Conservation (phyloP, 768 basidiomycete genomes). For the Fomitopsis serialis region DNA sequence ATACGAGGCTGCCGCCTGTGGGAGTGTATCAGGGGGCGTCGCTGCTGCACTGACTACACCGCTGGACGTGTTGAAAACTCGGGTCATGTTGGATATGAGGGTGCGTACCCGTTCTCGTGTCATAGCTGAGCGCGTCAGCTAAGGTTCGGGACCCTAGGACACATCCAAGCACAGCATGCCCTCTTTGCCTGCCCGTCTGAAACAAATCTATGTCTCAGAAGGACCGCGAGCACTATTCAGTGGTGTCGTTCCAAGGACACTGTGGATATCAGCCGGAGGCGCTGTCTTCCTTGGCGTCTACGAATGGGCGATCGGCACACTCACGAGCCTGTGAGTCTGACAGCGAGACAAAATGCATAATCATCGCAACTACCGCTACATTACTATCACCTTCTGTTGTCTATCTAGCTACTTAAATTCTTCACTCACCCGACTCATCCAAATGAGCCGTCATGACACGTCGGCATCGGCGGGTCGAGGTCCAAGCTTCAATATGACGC, state of each 20-base stretch:
- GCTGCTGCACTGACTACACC: conserved; percentile 92
- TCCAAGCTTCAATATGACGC: conserved; percentile 52
- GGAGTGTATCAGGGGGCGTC: conserved; percentile 84
- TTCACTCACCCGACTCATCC: background rate
- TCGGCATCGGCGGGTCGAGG: conserved; percentile 18
- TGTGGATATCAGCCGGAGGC: conserved; percentile 96
- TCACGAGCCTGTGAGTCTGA: conserved; percentile 30
- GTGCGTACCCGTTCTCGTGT: conserved; percentile 36
- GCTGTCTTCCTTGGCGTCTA: conserved; percentile 98
- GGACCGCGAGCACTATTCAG: conserved; percentile 75
- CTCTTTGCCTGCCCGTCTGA: conserved; percentile 50
- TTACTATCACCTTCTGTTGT: too few relatives aligned
- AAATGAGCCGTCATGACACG: background rate
- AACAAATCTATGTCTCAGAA: conserved; percentile 64
- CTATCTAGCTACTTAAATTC: too few relatives aligned
- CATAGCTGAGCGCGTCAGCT: background rate
- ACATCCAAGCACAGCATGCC: conserved; percentile 44
- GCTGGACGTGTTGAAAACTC: conserved; percentile 92
- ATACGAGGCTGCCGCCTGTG: conserved; percentile 82
- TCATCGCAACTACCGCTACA: background rate
- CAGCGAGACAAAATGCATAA: background rate
- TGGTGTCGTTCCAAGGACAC: conserved; percentile 84
- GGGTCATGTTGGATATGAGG: conserved; percentile 90
- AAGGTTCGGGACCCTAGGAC: conserved; percentile 30
- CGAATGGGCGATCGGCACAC: conserved; percentile 64